Evolutionary conservation across 345 rosid species (phyloP), one percentile per base, ranked within the genome.

Genomic region (Noccaea bulbosa): DNA sequence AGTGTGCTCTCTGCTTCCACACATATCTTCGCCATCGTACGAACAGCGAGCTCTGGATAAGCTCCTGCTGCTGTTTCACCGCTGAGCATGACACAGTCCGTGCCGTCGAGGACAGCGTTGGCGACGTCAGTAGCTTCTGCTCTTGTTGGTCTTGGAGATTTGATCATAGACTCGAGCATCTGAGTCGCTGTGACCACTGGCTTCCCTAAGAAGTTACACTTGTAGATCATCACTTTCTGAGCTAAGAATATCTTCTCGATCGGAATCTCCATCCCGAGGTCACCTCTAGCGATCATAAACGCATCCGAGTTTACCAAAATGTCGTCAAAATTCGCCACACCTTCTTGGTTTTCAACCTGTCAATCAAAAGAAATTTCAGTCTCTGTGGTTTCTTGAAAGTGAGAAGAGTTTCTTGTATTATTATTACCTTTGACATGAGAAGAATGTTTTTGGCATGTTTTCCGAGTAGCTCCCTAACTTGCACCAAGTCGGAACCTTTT

Each of bases 121-220:
- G 98, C 98, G n/a, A 93, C 98, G 59, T 93, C 98, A 0, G 98
- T 93, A 40, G 98, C 98, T 82, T 93, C 98, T 0, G 98, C 98
- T 80, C 98, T 85, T 12, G 98, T 93, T 40, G 98, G 98, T 1
- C 97, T 86, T 9, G 98, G 96, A 61, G 97, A 88, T 74, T 93
- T 93, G 77, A 93, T 93, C 98, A 93, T 93, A 46, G 98, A 93
- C 76, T 93, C 98, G 59, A 93, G 83, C 98, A 93, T 93, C 62
- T 88, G 93, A 53, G 93, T 88, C 0, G 93, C 93, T 3, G 93
- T 88, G 46, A 88, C 93, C 62, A 93, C 98, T 0, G 98, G 97
- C 67, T 93, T 93, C 7, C 98, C 98, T 69, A 88, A 96, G 72
- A 90, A 87, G 81, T 93, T 93, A 79, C 97, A 93, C 79, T 93